Evolutionary conservation across 2,329 filamentous ascomycete genomes (phyloP), one percentile per base, ranked within the genome.

Genomic region (Fusarium aywerte): DNA sequence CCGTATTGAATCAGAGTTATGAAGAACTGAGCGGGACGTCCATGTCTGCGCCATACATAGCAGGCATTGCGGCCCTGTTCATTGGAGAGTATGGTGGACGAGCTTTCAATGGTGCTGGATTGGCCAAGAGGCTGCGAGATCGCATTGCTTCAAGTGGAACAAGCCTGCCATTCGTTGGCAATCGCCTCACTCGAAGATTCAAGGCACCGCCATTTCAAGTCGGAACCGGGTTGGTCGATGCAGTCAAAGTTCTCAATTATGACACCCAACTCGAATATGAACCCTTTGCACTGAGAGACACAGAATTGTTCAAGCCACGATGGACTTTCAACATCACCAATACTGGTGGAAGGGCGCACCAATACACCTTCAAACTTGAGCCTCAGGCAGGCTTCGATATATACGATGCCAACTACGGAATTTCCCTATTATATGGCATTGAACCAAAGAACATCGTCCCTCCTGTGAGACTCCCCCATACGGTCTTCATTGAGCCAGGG

Each of bases 11-110:
- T 23, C 76, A 77, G 23, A 67, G 59, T 11, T 87, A 84, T 62
- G 79, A 79, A 15, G 76, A 82, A 8, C 75, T 83, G 53, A 82
- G 80, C 42, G 85, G 85, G 42, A 87, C 86, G 0, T 86, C 83
- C 1, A 87, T 88, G 85, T 81, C 85, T 1, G 81, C 81, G 7
- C 85, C 85, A 1, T 85, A 85, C 58, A 77, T 85, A 23, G 83
- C 84, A 35, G 85, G 83, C 15, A 76, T 84, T n/a, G 81, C 81
- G 5, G 82, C 81, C 8, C 71, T 84, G 25, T 83, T 80, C 62
- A 77, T 83, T 40, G 76, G 79, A 9, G 70, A 79, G 23, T 73
- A 80, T 51, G 81, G 81, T 3, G 81, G 81, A 2, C 77, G 81
- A 16, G 72, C 74, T 51, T 59, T 74, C 1, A 75, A 82, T 54